These are phyloP conservation scores for Mycena rebaudengoi DNA, from an alignment of 768 basidiomycete genomes.

Conservation along the genomic window DNA sequence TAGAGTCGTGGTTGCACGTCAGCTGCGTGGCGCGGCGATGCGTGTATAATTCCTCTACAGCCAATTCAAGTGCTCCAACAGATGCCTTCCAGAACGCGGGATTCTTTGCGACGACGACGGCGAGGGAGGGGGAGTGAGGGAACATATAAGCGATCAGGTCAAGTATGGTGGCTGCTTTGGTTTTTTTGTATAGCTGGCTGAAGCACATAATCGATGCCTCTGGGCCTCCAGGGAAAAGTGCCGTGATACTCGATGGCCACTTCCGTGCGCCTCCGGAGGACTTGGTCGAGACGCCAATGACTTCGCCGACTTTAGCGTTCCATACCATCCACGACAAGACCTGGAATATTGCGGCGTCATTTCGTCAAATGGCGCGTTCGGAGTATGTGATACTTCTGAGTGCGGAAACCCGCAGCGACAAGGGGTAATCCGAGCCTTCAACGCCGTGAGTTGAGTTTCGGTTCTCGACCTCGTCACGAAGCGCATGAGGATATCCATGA, in stretches of 20 bases:
- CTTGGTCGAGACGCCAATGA: not conserved
- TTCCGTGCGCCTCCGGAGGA: not conserved
- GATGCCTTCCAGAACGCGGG: not conserved
- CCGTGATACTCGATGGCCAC: conserved; percentile 6
- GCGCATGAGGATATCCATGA: not conserved
- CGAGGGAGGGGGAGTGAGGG: conserved; percentile 10
- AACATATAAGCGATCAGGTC: not conserved
- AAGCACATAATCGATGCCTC: conserved; percentile 1
- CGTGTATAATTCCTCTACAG: not conserved
- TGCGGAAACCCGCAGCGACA: not conserved
- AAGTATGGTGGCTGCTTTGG: not conserved
- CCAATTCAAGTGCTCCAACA: not conserved
- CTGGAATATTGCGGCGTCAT: not conserved
- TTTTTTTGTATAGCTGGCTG: not conserved
- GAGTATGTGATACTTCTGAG: not conserved
- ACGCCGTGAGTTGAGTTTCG: conserved; percentile 2
- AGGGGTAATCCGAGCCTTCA: not conserved
- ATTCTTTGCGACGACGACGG: not conserved
- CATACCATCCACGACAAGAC: not conserved
- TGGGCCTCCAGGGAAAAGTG: conserved; percentile 10
- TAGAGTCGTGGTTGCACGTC: not conserved
- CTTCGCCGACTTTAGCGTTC: conserved; percentile 6
- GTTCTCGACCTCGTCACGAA: not conserved
- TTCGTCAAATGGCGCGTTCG: not conserved
- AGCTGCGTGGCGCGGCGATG: not conserved